These are phyloP conservation scores for Candida methanosorbosa DNA, from an alignment of 805 yeast genomes.

Conservation along the genomic window DNA sequence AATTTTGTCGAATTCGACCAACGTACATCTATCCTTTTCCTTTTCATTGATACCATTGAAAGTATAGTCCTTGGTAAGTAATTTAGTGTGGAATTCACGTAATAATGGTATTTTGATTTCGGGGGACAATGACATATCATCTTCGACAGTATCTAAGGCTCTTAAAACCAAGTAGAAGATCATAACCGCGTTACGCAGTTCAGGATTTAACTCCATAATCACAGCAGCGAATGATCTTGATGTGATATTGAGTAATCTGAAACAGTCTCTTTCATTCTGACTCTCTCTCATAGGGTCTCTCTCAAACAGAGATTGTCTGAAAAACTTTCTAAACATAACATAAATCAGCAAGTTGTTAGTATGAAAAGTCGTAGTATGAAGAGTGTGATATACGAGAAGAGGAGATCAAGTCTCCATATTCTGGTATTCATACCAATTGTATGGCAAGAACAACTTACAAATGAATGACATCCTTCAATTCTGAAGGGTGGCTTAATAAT, in stretches of 20 bases:
- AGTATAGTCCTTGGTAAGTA: conserved; percentile 67
- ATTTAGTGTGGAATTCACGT: conserved; percentile 55
- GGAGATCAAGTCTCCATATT: too few relatives aligned
- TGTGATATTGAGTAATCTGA: conserved; percentile 53
- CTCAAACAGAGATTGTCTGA: conserved; percentile 48
- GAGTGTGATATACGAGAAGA: too few relatives aligned
- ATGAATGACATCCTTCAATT: conserved; percentile 60
- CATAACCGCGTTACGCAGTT: conserved; percentile 72
- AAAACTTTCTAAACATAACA: conserved; percentile 25
- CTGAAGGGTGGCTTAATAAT: conserved; percentile 61
- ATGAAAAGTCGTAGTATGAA: not conserved
- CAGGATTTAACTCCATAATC: conserved; percentile 85
- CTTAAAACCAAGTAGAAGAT: conserved; percentile 79
- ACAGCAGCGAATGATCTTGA: conserved; percentile 95
- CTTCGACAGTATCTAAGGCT: conserved; percentile 93
- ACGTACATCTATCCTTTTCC: conserved; percentile 75
- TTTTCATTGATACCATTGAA: conserved; percentile 65
- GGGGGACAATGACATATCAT: conserved; percentile 82
- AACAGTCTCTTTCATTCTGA: conserved; percentile 52
- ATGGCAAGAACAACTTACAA: conserved; percentile 35
- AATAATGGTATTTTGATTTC: conserved; percentile 66
- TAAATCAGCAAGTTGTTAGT: conserved; percentile 1
- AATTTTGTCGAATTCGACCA: conserved; percentile 69
- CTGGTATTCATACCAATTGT: too few relatives aligned
- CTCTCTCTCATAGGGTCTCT: conserved; percentile 31